Conservation (phyloP, 768 basidiomycete genomes). For the Rhizopogon salebrosus region DNA sequence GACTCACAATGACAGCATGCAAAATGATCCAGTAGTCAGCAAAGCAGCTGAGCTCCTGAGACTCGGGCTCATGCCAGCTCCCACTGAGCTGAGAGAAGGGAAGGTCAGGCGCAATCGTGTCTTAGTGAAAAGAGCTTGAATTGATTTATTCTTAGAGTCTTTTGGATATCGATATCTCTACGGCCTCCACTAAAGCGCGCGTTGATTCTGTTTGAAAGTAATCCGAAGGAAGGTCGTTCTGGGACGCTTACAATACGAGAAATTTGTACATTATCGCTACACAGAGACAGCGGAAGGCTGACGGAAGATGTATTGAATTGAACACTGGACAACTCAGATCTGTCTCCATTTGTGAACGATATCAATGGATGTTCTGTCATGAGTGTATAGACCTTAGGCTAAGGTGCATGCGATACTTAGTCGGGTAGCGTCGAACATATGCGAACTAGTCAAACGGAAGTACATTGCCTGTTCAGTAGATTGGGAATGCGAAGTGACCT, state of each 20-base stretch:
- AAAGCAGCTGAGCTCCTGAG: conserved; percentile 76
- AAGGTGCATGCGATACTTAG: neutral
- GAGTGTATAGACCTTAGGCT: neutral
- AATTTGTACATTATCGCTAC: neutral
- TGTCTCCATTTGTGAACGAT: too few species aligned
- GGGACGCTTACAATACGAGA: neutral
- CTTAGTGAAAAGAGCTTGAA: neutral
- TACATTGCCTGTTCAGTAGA: too few species aligned
- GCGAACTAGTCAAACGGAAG: too few species aligned
- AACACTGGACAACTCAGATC: too few species aligned
- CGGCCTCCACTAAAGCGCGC: neutral
- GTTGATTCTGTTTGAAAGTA: neutral
- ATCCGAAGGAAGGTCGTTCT: neutral
- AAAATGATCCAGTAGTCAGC: conserved; percentile 74
- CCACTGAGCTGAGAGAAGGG: conserved; percentile 66
- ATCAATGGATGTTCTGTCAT: neutral
- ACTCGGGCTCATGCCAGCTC: conserved; percentile 74
- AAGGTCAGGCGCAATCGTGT: conserved; percentile 41
- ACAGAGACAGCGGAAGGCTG: too few species aligned
- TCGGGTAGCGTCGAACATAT: neutral
- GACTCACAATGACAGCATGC: conserved; percentile 48
- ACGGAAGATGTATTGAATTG: neutral
- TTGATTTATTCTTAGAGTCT: conserved; percentile 16
- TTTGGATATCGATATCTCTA: conserved; percentile 26
- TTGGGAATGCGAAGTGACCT: too few species aligned